Evolutionary conservation across 2,329 filamentous ascomycete species (phyloP).

Genomic region (Colletotrichum caudatum): DNA sequence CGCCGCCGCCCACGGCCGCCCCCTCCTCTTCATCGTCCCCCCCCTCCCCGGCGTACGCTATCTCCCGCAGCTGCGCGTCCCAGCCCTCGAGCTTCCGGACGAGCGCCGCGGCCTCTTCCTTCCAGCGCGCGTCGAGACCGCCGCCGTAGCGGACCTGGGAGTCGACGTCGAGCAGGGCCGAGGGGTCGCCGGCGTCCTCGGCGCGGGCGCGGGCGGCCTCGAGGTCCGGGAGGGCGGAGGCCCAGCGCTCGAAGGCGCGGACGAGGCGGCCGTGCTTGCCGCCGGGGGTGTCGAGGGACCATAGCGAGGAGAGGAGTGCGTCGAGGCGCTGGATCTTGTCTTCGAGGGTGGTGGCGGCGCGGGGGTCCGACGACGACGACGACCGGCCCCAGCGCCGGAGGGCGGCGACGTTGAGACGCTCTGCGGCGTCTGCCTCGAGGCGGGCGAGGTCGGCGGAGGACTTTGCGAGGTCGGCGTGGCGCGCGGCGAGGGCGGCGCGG

Average conservation of each 20-base stretch:
- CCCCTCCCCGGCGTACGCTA: slow-evolving; percentile 52
- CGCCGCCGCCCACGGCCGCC: slow-evolving; percentile 35
- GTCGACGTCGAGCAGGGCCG: slow-evolving; percentile 48
- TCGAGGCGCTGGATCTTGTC: slow-evolving; percentile 70
- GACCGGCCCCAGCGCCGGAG: slow-evolving; percentile 62
- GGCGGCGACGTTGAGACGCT: slow-evolving; percentile 64
- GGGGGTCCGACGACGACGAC: too few relatives aligned
- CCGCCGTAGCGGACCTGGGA: slow-evolving; percentile 63
- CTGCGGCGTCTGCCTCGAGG: slow-evolving; percentile 58
- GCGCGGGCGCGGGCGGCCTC: slow-evolving; percentile 56
- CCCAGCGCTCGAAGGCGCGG: slow-evolving; percentile 71
- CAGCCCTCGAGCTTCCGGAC: slow-evolving; percentile 67
- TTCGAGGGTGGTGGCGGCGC: slow-evolving; percentile 54
- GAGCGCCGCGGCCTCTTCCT: slow-evolving; percentile 66
- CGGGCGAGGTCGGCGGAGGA: slow-evolving; percentile 52
- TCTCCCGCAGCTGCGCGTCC: slow-evolving; percentile 59
- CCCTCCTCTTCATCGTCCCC: slow-evolving; percentile 46
- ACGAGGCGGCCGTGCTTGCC: slow-evolving; percentile 69
- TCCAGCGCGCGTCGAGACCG: slow-evolving; percentile 69
- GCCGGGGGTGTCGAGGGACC: slow-evolving; percentile 66
- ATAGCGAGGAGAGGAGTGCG: slow-evolving; percentile 67
- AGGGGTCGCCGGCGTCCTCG: slow-evolving; percentile 48
- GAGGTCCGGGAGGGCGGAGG: slow-evolving; percentile 60
- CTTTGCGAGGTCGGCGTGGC: slow-evolving; percentile 57
- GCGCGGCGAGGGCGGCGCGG: slow-evolving; percentile 57